Base-by-base conservation (phyloP, 2,329 filamentous ascomycete genomes). In the Amesomyces nigricolor region DNA sequence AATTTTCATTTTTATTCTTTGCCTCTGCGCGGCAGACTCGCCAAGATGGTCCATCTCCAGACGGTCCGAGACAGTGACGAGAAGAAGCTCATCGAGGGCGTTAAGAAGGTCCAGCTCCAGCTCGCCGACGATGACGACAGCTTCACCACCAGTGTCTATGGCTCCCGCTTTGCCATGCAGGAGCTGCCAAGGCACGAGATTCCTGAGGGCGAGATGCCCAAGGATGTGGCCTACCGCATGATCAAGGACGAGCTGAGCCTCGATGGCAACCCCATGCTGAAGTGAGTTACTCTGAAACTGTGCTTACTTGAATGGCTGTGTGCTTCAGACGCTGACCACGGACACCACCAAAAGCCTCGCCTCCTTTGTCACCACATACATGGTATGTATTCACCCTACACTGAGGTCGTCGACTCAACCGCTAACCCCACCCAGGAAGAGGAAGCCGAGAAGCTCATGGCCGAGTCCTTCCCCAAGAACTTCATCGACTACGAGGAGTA, bases 391-490 rank as follows among this genome's bases (percentile, higher is more conserved):
- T 22, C 43, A 17, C 26, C 45, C 43, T 40, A 35, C 22, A 38
- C 13, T 29, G 30, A 22, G 42, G 46, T 11, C 22, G 29, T 30
- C 54, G 9, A 16, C 47, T 35, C 32, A 7, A 51, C 44, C 37
- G 42, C 53, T 56, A 45, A 54, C 50, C 47, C 40, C 5, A 5
- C 9, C 16, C 64, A 89, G 87, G 91, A 96, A 75, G 89, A 96
- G 45, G 92, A 96, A 72, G 91, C 87, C 17, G 91, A 96, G 75
- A 91, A 95, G 73, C 88, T 96, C 72, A 97, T 97, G 92, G 77
- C 85, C 62, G 90, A 96, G 62, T 83, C 88, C 51, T 90, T 96
- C 70, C 84, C 88, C 70, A 96, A 96, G 73, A 97, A 97, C 79
- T 96, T 96, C 71, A 91, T 91, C 72, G 88, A 91, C 69, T 91